Base-by-base conservation (phyloP, 441 rosid species). In the Gossypium gossypioides region DNA sequence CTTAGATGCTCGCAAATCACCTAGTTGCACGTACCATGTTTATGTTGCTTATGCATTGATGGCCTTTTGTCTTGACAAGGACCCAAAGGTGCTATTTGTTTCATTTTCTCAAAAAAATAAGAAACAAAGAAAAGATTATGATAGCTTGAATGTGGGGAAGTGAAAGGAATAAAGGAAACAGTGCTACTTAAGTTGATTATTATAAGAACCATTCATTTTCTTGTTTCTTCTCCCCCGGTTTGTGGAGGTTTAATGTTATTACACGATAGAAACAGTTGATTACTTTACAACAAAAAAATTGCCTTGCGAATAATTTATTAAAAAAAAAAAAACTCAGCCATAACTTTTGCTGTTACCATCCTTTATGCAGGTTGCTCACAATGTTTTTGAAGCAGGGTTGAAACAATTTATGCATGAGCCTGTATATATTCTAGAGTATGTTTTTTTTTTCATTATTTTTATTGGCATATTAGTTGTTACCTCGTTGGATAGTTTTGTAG, bases 401-500 rank as follows among this genome's bases (percentile, higher is more conserved):
- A 92, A 89, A 80, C 88, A 84, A 69, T 95, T 87, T 79, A 95
- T 95, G 98, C 93, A 87, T 48, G 99, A 92, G 81, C 96, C 97
- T 75, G 86, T 79, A 62, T 95, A 95, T 85, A 89, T 92, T 79
- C 92, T 95, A 52, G 96, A 92, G 99, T 95, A 80, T 89, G 95
- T 76, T 71, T 9, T 24, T 21, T 59, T 10, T 71, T 59, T 8
- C 32, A 1, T 16, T 59, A 25, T 8, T 44, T 59, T 8, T 4
- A 29, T 51, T 69, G 12, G 21, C 15, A 59, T 75, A 58, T 40
- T 65, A 44, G 62, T 61, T 59, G 10, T 51, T 15, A 8, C 62
- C 51, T 72, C 18, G 29, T 15, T 15, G 21, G 7, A 65, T 74
- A 24, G 69, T n/a, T 6, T 62, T 56, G 29, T 13, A 40, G 54